A percentile compares a stretch with the other conserved stretches of the same genome.
Evolutionary conservation across 1,284 basidiomycete genomes (phyloP).

Genomic region (Cryptococcus sp.): DNA sequence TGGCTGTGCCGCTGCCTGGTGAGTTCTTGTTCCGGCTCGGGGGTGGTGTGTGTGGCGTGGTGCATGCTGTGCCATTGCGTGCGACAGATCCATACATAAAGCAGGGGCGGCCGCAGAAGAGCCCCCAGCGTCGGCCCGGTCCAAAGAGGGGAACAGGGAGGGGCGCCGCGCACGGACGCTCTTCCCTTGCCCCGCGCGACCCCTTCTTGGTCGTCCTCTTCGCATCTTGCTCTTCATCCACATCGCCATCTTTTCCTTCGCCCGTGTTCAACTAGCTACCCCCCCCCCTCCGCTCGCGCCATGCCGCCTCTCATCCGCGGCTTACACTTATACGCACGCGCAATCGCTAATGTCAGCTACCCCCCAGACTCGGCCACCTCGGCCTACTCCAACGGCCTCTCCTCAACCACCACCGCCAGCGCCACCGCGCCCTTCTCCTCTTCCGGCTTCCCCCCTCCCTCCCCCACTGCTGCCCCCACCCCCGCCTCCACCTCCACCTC

Average conservation of each 20-base stretch:
- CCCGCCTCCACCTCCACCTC: neutral
- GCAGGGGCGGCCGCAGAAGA: neutral
- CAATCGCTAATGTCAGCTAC: too few species aligned
- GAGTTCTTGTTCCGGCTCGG: too few species aligned
- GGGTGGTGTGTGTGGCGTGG: too few species aligned
- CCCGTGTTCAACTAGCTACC: neutral
- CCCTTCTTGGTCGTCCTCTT: neutral
- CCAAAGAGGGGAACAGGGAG: too few species aligned
- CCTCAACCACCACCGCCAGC: neutral
- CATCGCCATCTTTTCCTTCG: neutral
- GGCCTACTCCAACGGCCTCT: neutral
- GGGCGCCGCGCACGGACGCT: neutral
- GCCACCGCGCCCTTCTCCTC: neutral
- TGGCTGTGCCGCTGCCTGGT: neutral
- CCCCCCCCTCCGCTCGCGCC: neutral
- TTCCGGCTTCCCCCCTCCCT: neutral
- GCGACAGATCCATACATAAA: neutral
- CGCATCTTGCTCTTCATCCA: neutral
- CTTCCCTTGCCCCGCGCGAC: neutral
- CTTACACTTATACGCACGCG: neutral
- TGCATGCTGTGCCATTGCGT: neutral
- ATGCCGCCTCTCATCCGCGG: neutral
- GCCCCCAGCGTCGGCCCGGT: too few species aligned
- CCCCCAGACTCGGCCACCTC: neutral
- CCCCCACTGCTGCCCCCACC: neutral